Evolutionary conservation across 805 yeast species (phyloP).

Genomic region (Clavispora carvajalis): DNA sequence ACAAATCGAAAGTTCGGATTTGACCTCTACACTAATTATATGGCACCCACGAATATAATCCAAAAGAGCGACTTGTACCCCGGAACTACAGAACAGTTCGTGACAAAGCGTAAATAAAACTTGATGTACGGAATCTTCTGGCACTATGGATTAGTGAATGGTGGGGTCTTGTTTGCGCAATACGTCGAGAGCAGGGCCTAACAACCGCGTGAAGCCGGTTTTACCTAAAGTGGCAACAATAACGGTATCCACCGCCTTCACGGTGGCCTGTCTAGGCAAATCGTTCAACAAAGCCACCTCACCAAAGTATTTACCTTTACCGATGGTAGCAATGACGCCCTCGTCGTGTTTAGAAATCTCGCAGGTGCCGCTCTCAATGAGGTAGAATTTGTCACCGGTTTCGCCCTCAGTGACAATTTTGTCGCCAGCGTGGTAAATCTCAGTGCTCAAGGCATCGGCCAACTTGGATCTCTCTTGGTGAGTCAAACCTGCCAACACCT

Average conservation of each 20-base stretch:
- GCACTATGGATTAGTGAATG: constrained; percentile 6
- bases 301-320: constrained; percentile 91
- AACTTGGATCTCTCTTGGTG: constrained; percentile 82
- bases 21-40: too few relatives aligned
- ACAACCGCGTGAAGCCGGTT: constrained; percentile 85
- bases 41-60: too few relatives aligned
- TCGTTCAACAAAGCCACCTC: constrained; percentile 92
- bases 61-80: too few relatives aligned
- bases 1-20: too few relatives aligned
- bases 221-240: constrained; percentile 91
- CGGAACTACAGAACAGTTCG: neutral
- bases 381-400: constrained; percentile 40
- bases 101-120: neutral
- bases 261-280: constrained; percentile 91
- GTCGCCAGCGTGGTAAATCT: constrained; percentile 63
- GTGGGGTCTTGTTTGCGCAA: constrained; percentile 85
- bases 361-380: constrained; percentile 71
- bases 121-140: neutral
- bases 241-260: constrained; percentile 66
- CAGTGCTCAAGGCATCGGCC: constrained; percentile 90
- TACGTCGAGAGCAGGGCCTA: constrained; percentile 92
- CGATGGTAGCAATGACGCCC: constrained; percentile 56
- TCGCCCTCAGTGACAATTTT: constrained; percentile 85
- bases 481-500: constrained; percentile 67
- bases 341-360: constrained; percentile 59